phyloP scores from a whole-genome alignment of 495 filamentous ascomycete species.

The Talaromyces stipitatus region DNA sequence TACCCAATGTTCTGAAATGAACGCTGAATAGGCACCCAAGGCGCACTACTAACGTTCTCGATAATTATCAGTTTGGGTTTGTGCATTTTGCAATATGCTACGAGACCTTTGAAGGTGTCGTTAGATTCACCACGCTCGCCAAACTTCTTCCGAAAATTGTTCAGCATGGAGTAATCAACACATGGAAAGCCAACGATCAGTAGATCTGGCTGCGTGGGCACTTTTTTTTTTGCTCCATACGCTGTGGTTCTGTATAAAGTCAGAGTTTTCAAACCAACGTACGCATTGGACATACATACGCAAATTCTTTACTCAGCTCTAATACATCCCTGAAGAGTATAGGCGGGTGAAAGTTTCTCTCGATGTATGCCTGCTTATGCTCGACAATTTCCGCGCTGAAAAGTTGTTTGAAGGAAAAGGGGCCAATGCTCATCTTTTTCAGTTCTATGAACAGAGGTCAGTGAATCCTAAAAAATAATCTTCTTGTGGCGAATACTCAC shows the following conservation, averaged over 20 bases:
- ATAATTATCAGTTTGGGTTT: slow-evolving; percentile 61
- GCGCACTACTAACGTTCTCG: slow-evolving; percentile 63
- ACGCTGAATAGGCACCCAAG: slow-evolving; percentile 50
- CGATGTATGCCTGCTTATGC: slow-evolving; percentile 75
- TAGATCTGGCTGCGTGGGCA: slow-evolving; percentile 59
- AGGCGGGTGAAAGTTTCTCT: slow-evolving; percentile 58
- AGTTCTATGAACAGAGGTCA: not conserved
- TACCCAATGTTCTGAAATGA: slow-evolving; percentile 52
- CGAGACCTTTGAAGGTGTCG: slow-evolving; percentile 58
- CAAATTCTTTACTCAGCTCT: slow-evolving; percentile 46
- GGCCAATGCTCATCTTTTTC: not conserved
- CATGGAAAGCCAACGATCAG: slow-evolving; percentile 72
- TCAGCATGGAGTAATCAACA: slow-evolving; percentile 56
- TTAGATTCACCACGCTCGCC: slow-evolving; percentile 57
- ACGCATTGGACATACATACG: slow-evolving; percentile 43
- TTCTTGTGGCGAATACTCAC: slow-evolving; percentile 20
- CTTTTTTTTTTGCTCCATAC: slow-evolving; percentile 49
- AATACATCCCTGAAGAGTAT: slow-evolving; percentile 64
- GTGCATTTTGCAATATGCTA: slow-evolving; percentile 46
- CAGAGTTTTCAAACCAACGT: slow-evolving; percentile 14
- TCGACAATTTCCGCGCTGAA: slow-evolving; percentile 77
- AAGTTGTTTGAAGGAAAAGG: slow-evolving; percentile 49
- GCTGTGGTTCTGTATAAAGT: slow-evolving; percentile 54
- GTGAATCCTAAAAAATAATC: not conserved
- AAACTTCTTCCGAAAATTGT: slow-evolving; percentile 30